Percentiles rank a stretch among this genome's conserved stretches.
phyloP scores from a whole-genome alignment of 495 filamentous ascomycete species.

The Stereocaulon alpinum region DNA sequence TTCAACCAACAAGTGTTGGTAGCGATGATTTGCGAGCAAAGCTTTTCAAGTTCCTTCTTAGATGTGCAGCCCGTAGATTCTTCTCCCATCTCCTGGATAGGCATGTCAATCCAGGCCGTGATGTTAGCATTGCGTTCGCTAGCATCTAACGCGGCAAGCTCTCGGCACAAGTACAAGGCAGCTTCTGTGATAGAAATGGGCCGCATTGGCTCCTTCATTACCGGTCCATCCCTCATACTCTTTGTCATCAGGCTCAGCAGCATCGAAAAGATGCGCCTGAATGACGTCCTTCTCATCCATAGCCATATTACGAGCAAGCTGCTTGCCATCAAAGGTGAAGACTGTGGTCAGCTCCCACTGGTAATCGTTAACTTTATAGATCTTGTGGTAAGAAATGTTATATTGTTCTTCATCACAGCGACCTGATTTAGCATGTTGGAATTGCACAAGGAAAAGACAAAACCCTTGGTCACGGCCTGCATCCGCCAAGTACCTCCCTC shows the following conservation, averaged over 20 bases:
- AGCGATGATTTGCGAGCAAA: background rate
- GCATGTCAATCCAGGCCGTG: background rate
- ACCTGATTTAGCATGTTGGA: conserved; percentile 4
- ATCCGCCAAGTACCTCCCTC: conserved; percentile 24
- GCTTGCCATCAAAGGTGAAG: background rate
- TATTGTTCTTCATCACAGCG: background rate
- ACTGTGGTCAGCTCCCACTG: background rate
- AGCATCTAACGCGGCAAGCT: background rate
- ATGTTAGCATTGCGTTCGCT: background rate
- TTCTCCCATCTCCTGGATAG: background rate
- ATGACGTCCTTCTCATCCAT: conserved; percentile 7
- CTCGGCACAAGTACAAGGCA: conserved; percentile 10
- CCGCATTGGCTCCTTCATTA: conserved; percentile 26
- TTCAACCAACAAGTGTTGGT: background rate
- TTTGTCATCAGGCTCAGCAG: conserved; percentile 28
- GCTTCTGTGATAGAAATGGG: conserved; percentile 28
- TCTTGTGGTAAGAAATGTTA: background rate
- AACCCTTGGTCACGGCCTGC: conserved; percentile 20
- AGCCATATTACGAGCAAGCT: background rate
- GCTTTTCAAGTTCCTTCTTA: background rate
- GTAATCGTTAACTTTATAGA: background rate
- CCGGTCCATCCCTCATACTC: conserved; percentile 32
- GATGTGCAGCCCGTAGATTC: background rate
- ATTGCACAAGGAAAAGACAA: conserved; percentile 10
- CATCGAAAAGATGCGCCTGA: conserved; percentile 14